Evolutionary conservation across 2,329 filamentous ascomycete genomes (phyloP).

Genomic region (Ophiostoma pallidulum): DNA sequence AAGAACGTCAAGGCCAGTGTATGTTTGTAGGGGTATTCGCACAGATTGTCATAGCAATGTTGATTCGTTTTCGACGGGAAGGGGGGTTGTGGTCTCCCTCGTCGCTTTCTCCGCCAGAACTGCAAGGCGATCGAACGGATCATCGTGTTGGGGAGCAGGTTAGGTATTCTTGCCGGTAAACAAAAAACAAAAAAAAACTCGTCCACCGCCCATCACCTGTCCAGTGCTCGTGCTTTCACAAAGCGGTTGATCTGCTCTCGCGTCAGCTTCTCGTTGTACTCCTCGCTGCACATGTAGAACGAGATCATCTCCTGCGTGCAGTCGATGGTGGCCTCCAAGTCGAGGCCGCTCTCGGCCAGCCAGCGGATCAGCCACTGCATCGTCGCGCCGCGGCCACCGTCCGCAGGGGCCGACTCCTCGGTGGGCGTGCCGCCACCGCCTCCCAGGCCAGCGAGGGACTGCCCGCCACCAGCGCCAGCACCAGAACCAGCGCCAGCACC

Average conservation of each 20-base stretch:
- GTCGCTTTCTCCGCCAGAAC: too few relatives aligned
- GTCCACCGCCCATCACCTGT: constrained; percentile 32
- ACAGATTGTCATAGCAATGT: too few relatives aligned
- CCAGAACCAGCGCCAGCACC: too few relatives aligned
- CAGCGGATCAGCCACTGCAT: constrained; percentile 62
- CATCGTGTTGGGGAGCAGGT: too few relatives aligned
- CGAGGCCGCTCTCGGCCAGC: constrained; percentile 77
- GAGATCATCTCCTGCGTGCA: constrained; percentile 87
- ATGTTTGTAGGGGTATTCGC: too few relatives aligned
- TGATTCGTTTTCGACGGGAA: too few relatives aligned
- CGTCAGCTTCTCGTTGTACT: constrained; percentile 51
- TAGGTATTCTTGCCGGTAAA: too few relatives aligned
- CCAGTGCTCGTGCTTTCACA: constrained; percentile 47
- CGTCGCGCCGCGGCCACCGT: constrained; percentile 31
- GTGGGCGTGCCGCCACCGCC: constrained; percentile 7
- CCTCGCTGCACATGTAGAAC: constrained; percentile 64
- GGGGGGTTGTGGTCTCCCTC: too few relatives aligned
- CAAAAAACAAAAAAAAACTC: too few relatives aligned
- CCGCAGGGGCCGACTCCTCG: not conserved
- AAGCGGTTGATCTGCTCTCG: constrained; percentile 50
- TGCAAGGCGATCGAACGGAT: too few relatives aligned
- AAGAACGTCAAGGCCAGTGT: too few relatives aligned
- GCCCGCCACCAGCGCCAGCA: too few relatives aligned
- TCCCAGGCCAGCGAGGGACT: not conserved
- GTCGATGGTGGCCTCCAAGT: constrained; percentile 77